phyloP scores from a whole-genome alignment of 305 asterid species.

The Salvia sclarea region DNA sequence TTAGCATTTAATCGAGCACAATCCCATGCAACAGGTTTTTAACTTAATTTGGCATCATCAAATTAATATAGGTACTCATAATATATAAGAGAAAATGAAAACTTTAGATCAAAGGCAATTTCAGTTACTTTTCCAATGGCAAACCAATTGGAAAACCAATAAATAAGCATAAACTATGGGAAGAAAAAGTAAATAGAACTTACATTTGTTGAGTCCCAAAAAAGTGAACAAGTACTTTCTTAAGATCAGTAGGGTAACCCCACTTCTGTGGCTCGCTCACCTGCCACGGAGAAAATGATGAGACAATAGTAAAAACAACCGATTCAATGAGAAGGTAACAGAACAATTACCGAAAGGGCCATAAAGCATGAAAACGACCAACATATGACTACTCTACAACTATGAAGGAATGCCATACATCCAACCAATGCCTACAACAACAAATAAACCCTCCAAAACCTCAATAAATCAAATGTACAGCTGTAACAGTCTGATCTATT shows the following conservation, averaged over 20 bases:
- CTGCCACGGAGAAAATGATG: conserved; percentile 46
- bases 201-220: conserved; percentile 93
- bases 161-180: conserved; percentile 11
- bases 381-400: neutral
- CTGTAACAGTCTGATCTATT: neutral
- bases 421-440: conserved; percentile 1
- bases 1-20: conserved; percentile 2
- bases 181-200: conserved; percentile 35
- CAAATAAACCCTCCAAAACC: neutral
- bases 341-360: neutral
- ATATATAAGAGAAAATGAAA: neutral
- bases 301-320: conserved; percentile 2
- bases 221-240: conserved; percentile 82
- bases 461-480: conserved; percentile 8
- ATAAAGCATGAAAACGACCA: neutral
- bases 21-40: neutral
- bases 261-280: conserved; percentile 90
- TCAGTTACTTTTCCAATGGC: neutral
- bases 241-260: conserved; percentile 73
- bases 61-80: neutral
- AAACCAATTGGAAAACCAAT: neutral
- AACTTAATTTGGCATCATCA: neutral
- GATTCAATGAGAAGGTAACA: neutral
- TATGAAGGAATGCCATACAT: neutral
- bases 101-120: neutral